Conservation (phyloP, 768 basidiomycete species). For the Macrolepiota fuliginosa region DNA sequence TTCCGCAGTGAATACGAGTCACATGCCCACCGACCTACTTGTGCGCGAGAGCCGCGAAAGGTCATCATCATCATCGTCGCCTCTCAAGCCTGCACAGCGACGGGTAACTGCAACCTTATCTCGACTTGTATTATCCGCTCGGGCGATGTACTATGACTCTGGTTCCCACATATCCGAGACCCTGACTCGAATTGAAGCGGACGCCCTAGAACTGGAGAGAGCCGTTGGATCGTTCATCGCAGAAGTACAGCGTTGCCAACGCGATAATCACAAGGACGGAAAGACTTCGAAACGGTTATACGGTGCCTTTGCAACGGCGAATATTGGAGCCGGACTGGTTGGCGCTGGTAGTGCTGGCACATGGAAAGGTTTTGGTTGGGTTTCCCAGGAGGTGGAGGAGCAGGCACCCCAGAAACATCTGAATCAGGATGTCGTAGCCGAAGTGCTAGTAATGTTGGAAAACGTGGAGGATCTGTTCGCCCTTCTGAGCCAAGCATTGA, state of each 20-base stretch:
- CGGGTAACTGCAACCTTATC: conserved; percentile 89
- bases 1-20: conserved; percentile 55
- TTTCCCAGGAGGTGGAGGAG: conserved; percentile 49
- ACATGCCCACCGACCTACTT: conserved; percentile 55
- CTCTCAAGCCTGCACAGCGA: conserved; percentile 77
- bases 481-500: conserved; percentile 31
- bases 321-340: conserved; percentile 74
- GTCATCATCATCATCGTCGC: conserved; percentile 43
- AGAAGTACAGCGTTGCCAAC: conserved; percentile 64
- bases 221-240: conserved; percentile 66
- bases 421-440: conserved; percentile 48
- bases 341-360: conserved; percentile 74
- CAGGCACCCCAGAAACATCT: conserved; percentile 47
- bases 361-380: conserved; percentile 89
- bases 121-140: conserved; percentile 85
- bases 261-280: conserved; percentile 26
- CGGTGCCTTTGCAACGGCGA: conserved; percentile 57
- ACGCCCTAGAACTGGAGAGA: conserved; percentile 73
- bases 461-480: conserved; percentile 51
- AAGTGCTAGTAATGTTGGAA: conserved; percentile 46
- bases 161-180: conserved; percentile 61
- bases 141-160: conserved; percentile 83
- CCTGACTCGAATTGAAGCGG: conserved; percentile 67
- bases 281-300: conserved; percentile 52
- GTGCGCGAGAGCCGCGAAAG: conserved; percentile 49